A percentile compares a stretch with the other conserved stretches of the same genome.
phyloP scores from a whole-genome alignment of 805 yeast genomes.

The Spencermartinsiella europaea region DNA sequence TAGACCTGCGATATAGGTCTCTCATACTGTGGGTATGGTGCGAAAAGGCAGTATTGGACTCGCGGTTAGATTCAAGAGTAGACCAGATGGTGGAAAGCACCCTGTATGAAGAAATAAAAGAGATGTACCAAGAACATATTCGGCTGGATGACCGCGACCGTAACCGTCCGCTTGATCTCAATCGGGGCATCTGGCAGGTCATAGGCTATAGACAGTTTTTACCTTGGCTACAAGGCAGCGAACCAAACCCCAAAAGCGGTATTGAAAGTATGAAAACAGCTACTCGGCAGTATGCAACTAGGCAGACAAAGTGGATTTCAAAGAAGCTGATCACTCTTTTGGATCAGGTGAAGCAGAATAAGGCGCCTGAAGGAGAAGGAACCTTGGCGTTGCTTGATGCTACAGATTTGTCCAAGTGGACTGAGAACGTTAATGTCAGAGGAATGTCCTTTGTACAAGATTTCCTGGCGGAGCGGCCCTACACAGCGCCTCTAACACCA shows the following conservation, averaged over 20 bases:
- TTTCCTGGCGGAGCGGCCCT: constrained; percentile 31
- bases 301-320: constrained; percentile 87
- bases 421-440: constrained; percentile 45
- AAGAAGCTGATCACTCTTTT: constrained; percentile 62
- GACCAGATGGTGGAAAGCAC: constrained; percentile 76
- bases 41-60: constrained; percentile 49
- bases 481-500: constrained; percentile 30
- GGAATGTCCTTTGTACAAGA: constrained; percentile 47
- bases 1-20: constrained; percentile 23
- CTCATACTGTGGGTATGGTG: constrained; percentile 81
- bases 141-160: constrained; percentile 9
- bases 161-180: constrained; percentile 45
- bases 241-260: constrained; percentile 39
- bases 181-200: constrained; percentile 87
- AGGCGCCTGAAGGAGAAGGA: constrained; percentile 56
- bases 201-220: constrained; percentile 68
- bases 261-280: constrained; percentile 72
- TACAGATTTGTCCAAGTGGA: constrained; percentile 63
- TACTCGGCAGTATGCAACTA: constrained; percentile 81
- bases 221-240: constrained; percentile 21
- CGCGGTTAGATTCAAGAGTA: constrained; percentile 70
- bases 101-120: constrained; percentile 61
- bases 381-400: constrained; percentile 70
- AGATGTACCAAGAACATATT: constrained; percentile 42
- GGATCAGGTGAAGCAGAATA: constrained; percentile 40